Conservation (phyloP, 495 filamentous ascomycete genomes). For the Barbatosphaeria neglecta region DNA sequence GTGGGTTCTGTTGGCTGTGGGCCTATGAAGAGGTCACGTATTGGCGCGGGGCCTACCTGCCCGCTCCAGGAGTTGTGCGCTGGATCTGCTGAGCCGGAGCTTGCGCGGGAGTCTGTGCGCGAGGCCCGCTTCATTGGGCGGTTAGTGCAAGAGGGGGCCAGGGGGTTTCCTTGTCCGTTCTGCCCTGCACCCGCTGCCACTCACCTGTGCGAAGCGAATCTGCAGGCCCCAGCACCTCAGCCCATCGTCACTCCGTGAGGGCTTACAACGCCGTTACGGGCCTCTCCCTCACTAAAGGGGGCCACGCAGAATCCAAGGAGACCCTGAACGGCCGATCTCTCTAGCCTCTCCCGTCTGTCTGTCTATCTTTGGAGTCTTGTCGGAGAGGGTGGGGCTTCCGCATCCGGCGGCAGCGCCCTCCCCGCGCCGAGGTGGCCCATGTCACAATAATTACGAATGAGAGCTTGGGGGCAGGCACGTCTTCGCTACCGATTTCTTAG, state of each 20-base stretch:
- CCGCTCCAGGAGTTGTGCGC: not conserved
- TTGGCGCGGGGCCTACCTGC: not conserved
- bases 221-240: not conserved
- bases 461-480: too few relatives aligned
- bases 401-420: too few relatives aligned
- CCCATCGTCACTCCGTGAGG: not conserved
- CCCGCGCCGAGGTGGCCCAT: too few relatives aligned
- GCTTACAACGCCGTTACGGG: not conserved
- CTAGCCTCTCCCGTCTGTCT: too few relatives aligned
- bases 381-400: too few relatives aligned
- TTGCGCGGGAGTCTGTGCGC: not conserved
- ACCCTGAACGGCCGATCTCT: too few relatives aligned
- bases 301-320: too few relatives aligned
- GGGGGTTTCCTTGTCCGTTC: not conserved
- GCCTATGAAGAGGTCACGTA: not conserved
- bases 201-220: not conserved
- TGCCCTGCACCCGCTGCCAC: constrained; percentile 2
- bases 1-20: too few relatives aligned
- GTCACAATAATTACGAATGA: too few relatives aligned
- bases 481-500: too few relatives aligned
- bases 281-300: not conserved
- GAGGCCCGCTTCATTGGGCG: not conserved
- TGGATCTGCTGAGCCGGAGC: not conserved
- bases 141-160: not conserved
- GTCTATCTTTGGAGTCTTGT: too few relatives aligned